These are phyloP conservation scores for Teratosphaeria zuluensis DNA, from an alignment of 2,329 filamentous ascomycete species.

Conservation along the genomic window DNA sequence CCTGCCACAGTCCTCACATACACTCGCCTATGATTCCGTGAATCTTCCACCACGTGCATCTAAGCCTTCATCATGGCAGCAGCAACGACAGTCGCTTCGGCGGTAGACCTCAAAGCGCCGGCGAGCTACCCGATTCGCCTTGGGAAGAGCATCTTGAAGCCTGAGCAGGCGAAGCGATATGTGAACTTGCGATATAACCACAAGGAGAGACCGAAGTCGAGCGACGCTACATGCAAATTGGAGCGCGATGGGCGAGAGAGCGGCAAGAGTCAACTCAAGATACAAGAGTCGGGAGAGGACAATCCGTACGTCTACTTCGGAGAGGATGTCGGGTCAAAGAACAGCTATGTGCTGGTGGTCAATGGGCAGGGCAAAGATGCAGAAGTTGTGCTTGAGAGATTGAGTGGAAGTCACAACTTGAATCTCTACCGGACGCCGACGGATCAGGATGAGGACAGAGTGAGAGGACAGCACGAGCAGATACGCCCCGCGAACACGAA, in stretches of 20 bases:
- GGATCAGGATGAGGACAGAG: not conserved
- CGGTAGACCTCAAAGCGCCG: conserved; percentile 19
- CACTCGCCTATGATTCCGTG: not conserved
- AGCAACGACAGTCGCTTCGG: not conserved
- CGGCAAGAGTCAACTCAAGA: not conserved
- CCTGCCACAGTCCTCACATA: not conserved
- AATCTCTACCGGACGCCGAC: not conserved
- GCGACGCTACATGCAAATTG: conserved; percentile 2
- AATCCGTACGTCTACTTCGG: conserved; percentile 31
- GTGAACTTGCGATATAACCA: conserved; percentile 32
- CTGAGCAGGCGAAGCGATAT: conserved; percentile 6
- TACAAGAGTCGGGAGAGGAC: conserved; percentile 19
- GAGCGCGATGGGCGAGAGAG: not conserved
- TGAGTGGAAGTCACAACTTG: conserved; percentile 63
- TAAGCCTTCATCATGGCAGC: not conserved
- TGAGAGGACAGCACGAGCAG: not conserved
- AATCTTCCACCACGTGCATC: not conserved
- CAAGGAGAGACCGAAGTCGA: conserved; percentile 9
- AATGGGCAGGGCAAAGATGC: conserved; percentile 15
- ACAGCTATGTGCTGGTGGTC: conserved; percentile 55
- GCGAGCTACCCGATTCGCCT: conserved; percentile 20
- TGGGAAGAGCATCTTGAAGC: conserved; percentile 16
- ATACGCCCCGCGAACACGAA: conserved; percentile 16
- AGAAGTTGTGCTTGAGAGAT: conserved; percentile 52
- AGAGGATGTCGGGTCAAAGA: conserved; percentile 41